Conservation (phyloP, 495 filamentous ascomycete genomes). For the Geopyxis carbonaria region DNA sequence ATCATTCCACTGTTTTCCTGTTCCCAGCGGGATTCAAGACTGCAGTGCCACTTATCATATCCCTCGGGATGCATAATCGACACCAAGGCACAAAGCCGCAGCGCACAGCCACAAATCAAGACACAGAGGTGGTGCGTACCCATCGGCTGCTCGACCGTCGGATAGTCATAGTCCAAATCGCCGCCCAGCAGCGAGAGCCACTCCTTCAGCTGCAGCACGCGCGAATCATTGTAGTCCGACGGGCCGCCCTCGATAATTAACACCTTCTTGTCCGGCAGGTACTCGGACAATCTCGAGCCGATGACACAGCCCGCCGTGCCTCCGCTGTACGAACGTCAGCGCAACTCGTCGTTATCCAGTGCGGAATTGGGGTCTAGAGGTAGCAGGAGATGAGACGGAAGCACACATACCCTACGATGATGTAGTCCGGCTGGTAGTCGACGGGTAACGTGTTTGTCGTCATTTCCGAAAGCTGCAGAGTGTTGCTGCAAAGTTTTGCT, state of each 20-base stretch:
- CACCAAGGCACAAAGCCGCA: too few relatives aligned
- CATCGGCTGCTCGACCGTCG: conserved; percentile 65
- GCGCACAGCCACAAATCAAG: too few relatives aligned
- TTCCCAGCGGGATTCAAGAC: too few relatives aligned
- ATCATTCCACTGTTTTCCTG: too few relatives aligned
- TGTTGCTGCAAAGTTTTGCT: background rate
- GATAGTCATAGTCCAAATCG: conserved; percentile 70
- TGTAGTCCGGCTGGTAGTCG: conserved; percentile 39
- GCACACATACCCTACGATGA: conserved; percentile 34
- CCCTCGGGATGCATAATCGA: too few relatives aligned
- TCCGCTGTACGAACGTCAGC: conserved; percentile 27
- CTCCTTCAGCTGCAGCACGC: conserved; percentile 51
- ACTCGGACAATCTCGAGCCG: conserved; percentile 49
- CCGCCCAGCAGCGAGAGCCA: conserved; percentile 64
- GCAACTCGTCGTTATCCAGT: conserved; percentile 33
- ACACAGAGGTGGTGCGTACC: conserved; percentile 33
- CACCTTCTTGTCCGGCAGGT: conserved; percentile 46
- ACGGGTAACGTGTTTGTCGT: conserved; percentile 6
- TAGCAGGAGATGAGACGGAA: background rate
- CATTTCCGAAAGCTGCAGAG: background rate
- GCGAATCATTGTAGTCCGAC: conserved; percentile 31
- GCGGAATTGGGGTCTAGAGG: background rate
- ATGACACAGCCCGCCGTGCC: conserved; percentile 81
- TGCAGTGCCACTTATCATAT: too few relatives aligned
- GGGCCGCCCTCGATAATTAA: conserved; percentile 49